These are phyloP conservation scores for Ascocoryne sarcoides DNA, from an alignment of 2,329 filamentous ascomycete species.

Conservation along the genomic window DNA sequence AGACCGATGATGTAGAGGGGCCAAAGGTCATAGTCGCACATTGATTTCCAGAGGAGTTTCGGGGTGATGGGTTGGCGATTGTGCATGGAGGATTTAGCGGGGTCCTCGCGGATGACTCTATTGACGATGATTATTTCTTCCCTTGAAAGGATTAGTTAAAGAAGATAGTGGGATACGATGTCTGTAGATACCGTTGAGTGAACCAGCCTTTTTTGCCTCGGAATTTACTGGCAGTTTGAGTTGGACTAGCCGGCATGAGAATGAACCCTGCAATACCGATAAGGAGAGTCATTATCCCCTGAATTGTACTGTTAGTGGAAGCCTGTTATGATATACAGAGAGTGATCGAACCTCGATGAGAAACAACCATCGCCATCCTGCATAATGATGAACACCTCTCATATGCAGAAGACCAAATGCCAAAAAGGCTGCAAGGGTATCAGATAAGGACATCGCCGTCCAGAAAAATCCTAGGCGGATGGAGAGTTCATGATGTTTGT, in stretches of 20 bases:
- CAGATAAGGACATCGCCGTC: slow-evolving; percentile 43
- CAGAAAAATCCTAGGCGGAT: slow-evolving; percentile 60
- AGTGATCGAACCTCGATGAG: slow-evolving; percentile 27
- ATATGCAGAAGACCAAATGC: slow-evolving; percentile 48
- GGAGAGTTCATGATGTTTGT: slow-evolving; percentile 56
- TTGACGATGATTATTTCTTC: slow-evolving; percentile 57
- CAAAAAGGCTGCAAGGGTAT: slow-evolving; percentile 45
- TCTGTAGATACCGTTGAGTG: slow-evolving; percentile 37
- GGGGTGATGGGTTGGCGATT: slow-evolving; percentile 41
- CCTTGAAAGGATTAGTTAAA: background rate
- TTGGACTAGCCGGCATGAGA: slow-evolving; percentile 22
- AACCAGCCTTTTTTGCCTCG: slow-evolving; percentile 55
- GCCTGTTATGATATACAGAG: slow-evolving; percentile 7
- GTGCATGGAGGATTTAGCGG: slow-evolving; percentile 39
- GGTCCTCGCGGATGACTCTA: slow-evolving; percentile 43
- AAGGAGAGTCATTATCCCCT: slow-evolving; percentile 23
- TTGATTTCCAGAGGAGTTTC: slow-evolving; percentile 36
- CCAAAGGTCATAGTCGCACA: slow-evolving; percentile 47
- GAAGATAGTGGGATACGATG: background rate
- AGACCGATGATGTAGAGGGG: slow-evolving; percentile 37
- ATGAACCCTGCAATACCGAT: slow-evolving; percentile 16
- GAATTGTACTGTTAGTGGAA: background rate
- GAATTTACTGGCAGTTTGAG: slow-evolving; percentile 39
- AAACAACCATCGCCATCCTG: slow-evolving; percentile 52
- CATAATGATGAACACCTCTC: slow-evolving; percentile 41